Evolutionary conservation across 179 eudicot species (phyloP).

Genomic region (Spergularia azorica): DNA sequence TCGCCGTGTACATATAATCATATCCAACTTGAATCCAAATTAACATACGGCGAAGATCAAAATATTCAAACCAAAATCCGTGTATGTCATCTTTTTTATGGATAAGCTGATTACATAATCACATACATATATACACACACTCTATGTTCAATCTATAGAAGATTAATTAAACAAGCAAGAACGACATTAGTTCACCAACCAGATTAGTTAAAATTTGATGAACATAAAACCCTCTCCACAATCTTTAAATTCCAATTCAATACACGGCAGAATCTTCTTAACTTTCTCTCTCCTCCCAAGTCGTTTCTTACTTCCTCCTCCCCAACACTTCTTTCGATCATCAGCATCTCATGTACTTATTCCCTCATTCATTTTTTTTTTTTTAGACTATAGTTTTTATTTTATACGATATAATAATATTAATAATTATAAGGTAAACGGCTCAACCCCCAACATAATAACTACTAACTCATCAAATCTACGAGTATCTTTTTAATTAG

Average conservation of each 20-base stretch:
- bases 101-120: neutral
- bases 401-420: neutral
- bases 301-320: slow-evolving; percentile 29
- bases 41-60: too few species aligned
- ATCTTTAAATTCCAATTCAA: slow-evolving; percentile 24
- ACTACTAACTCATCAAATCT: slow-evolving; percentile 29
- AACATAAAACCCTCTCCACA: neutral
- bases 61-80: too few species aligned
- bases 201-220: slow-evolving; percentile 21
- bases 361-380: neutral
- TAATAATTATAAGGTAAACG: slow-evolving; percentile 9
- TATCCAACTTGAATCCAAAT: too few species aligned
- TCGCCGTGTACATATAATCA: too few species aligned
- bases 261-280: slow-evolving; percentile 53
- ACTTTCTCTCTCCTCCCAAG: slow-evolving; percentile 48
- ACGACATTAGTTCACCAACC: slow-evolving; percentile 50
- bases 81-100: neutral
- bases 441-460: slow-evolving; percentile 40
- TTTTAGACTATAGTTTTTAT: neutral
- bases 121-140: neutral
- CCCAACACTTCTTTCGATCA: slow-evolving; percentile 14
- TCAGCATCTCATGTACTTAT: neutral
- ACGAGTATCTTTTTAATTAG: neutral
- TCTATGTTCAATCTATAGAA: neutral
- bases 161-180: neutral